A percentile compares a stretch with the other conserved stretches of the same genome.
Evolutionary conservation across 768 basidiomycete genomes (phyloP).

Genomic region (Hemileccinum rubropunctum): DNA sequence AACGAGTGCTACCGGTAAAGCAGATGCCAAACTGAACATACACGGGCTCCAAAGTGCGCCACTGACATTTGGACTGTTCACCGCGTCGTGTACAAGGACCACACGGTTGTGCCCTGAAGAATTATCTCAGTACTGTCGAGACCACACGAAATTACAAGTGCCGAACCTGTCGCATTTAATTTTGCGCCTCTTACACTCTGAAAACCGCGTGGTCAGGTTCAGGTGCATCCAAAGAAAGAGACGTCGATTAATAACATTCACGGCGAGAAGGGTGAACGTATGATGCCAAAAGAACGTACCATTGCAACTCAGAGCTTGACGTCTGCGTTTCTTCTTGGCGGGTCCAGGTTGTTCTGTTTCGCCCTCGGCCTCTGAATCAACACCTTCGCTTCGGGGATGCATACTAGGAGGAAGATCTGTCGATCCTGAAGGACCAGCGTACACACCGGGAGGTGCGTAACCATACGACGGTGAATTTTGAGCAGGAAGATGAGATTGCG

Average conservation of each 20-base stretch:
- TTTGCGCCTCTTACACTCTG: slow-evolving; percentile 85
- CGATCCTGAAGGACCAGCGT: slow-evolving; percentile 24
- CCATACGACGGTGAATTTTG: slow-evolving; percentile 28
- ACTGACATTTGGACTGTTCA: slow-evolving; percentile 78
- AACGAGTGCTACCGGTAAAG: slow-evolving; percentile 6
- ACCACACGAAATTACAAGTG: slow-evolving; percentile 8
- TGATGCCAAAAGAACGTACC: slow-evolving; percentile 45
- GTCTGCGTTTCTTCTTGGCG: slow-evolving; percentile 78
- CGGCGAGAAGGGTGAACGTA: slow-evolving; percentile 11
- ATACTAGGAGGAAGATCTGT: slow-evolving; percentile 26
- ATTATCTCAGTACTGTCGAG: slow-evolving; percentile 22
- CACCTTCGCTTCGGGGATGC: slow-evolving; percentile 35
- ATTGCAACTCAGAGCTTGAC: slow-evolving; percentile 83
- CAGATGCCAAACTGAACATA: slow-evolving; percentile 38
- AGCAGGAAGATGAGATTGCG: slow-evolving; percentile 26
- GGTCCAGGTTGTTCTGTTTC: slow-evolving; percentile 50
- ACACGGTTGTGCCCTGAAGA: slow-evolving; percentile 70
- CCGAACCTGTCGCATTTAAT: slow-evolving; percentile 83
- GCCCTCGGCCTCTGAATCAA: slow-evolving; percentile 59
- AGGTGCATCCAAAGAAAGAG: too few species aligned
- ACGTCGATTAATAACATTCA: not conserved
- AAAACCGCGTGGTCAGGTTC: slow-evolving; percentile 9
- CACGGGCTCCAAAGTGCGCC: slow-evolving; percentile 81
- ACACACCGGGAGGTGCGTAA: slow-evolving; percentile 23
- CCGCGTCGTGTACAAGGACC: slow-evolving; percentile 77